phyloP scores from a whole-genome alignment of 2,329 filamentous ascomycete genomes.

The Aphanocladium album region DNA sequence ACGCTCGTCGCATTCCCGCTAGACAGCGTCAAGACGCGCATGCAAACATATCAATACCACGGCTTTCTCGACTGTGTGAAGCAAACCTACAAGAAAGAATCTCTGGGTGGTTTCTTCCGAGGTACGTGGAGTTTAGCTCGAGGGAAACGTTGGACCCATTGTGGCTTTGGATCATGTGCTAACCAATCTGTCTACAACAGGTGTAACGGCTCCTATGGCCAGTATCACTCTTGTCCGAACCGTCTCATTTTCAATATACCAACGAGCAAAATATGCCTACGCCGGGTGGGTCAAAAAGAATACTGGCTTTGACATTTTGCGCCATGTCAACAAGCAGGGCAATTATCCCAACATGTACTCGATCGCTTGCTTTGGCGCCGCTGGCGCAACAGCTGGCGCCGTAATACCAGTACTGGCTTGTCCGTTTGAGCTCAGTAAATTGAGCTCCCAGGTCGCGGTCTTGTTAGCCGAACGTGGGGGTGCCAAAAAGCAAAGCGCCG shows the following conservation, averaged over 20 bases:
- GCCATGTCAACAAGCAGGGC: constrained; percentile 64
- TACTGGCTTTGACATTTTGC: constrained; percentile 64
- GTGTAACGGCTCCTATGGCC: constrained; percentile 73
- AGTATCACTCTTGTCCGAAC: constrained; percentile 74
- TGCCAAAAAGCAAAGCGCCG: constrained; percentile 43
- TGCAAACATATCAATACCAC: constrained; percentile 79
- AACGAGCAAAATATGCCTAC: constrained; percentile 67
- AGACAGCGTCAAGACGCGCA: constrained; percentile 84
- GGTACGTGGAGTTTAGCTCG: constrained; percentile 42
- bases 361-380: constrained; percentile 68
- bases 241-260: constrained; percentile 76
- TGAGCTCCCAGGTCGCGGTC: constrained; percentile 80
- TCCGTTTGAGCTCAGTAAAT: constrained; percentile 85
- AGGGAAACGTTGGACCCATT: neutral
- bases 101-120: constrained; percentile 72
- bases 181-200: constrained; percentile 31
- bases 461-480: constrained; percentile 54
- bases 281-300: constrained; percentile 65
- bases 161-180: neutral
- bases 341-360: constrained; percentile 70
- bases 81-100: constrained; percentile 71
- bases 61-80: constrained; percentile 69
- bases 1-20: constrained; percentile 79
- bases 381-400: constrained; percentile 74
- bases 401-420: constrained; percentile 77